Base-by-base conservation (phyloP, 495 filamentous ascomycete species). In the Penicillium cinerascens region DNA sequence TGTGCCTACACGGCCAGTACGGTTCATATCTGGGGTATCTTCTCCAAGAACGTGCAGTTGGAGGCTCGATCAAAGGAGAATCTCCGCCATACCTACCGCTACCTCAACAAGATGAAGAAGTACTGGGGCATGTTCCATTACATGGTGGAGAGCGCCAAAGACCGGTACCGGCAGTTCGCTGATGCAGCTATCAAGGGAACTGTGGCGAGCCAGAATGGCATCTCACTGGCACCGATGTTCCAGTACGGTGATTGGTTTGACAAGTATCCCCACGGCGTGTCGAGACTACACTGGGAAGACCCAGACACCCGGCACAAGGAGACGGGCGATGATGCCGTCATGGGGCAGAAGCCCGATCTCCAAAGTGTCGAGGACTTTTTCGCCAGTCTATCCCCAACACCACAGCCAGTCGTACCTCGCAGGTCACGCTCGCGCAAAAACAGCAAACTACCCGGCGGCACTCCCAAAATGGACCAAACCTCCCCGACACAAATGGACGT, bases 221-320 rank as follows among this genome's bases (percentile, higher is more conserved):
- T 56, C 17, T 54, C 63, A 3, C 52, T 70, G 10, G 71, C 80
- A 1, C 71, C 74, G 11, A 89, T 96, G 66, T 92, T 96, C 73
- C 92, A 97, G 63, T 98, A 97, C 59, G 92, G 92, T 33, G 93
- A 98, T 68, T 98, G 93, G 93, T 97, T 97, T 62, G 84, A 92
- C 63, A 85, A 89, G 57, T 97, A 97, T 71, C 93, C 93, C 1
- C 89, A 93, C 60, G 93, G 93, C 10, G 89, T 97, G 18, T 88
- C 89, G 23, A 80, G 86, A 47, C 76, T 85, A 9, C 87, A 93
- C 67, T 93, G 87, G 70, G 87, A 92, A 56, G 89, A 92, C 54
- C 86, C 89, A 0, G 84, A 84, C 35, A 71, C 75, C 1, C 79
- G 81, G 75, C 81, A 65, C 65, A 86, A 86, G 59, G 85, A 91